Conservation (phyloP, 768 basidiomycete species). For the Kwoniella sp. region DNA sequence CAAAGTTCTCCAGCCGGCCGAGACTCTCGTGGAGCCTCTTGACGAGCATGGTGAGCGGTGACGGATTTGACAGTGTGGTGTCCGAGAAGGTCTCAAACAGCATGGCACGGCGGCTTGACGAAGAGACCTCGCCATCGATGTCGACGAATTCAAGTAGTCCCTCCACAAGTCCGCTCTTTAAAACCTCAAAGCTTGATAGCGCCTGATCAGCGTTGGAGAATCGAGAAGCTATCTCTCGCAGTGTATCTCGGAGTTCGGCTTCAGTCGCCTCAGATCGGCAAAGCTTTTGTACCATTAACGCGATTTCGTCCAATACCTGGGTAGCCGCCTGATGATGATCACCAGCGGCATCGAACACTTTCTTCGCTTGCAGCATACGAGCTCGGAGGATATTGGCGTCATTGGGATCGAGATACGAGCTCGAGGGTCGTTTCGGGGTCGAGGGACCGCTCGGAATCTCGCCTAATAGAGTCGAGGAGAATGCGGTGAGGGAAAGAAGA, state of each 20-base stretch:
- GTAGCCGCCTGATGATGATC: constrained; percentile 65
- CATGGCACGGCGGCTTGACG: constrained; percentile 71
- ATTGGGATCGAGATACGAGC: constrained; percentile 65
- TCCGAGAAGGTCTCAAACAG: constrained; percentile 74
- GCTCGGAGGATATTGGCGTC: constrained; percentile 92
- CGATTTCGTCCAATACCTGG: constrained; percentile 61
- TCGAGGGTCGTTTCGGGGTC: constrained; percentile 18
- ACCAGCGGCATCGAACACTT: constrained; percentile 58
- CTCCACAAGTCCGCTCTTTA: constrained; percentile 91
- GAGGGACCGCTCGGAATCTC: constrained; percentile 7
- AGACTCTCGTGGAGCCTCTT: constrained; percentile 96
- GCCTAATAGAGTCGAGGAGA: constrained; percentile 22
- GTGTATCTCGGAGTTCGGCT: constrained; percentile 64
- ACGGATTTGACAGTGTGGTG: constrained; percentile 59
- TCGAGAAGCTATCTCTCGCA: constrained; percentile 75
- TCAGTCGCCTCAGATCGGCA: constrained; percentile 64
- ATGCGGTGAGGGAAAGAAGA: constrained; percentile 21
- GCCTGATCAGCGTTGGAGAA: constrained; percentile 67
- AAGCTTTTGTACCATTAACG: constrained; percentile 69
- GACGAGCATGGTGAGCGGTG: constrained; percentile 74
- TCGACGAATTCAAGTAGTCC: constrained; percentile 80
- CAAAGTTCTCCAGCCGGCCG: constrained; percentile 92
- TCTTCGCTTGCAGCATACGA: constrained; percentile 82
- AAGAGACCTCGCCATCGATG: constrained; percentile 66
- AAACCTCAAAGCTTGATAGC: constrained; percentile 91